Conservation (phyloP, 2,329 filamentous ascomycete species). For the Thelonectria discophora region DNA sequence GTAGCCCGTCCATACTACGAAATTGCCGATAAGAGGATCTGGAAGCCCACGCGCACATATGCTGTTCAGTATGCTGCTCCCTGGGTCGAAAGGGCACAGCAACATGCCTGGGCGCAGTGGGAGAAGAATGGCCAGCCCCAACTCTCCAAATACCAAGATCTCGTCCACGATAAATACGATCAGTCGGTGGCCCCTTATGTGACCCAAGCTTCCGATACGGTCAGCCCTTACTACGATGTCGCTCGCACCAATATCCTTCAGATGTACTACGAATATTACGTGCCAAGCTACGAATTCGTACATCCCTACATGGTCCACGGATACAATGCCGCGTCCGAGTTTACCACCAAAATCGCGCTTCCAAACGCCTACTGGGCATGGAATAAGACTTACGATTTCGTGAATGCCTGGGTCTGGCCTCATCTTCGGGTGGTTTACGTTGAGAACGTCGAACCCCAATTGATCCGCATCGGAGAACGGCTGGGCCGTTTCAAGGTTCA, state of each 20-base stretch:
- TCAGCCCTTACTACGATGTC: slow-evolving; percentile 78
- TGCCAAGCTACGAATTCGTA: slow-evolving; percentile 79
- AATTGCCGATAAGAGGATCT: slow-evolving; percentile 67
- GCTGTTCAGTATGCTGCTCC: slow-evolving; percentile 80
- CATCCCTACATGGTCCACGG: slow-evolving; percentile 77
- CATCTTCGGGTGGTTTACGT: slow-evolving; percentile 81
- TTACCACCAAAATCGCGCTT: slow-evolving; percentile 74
- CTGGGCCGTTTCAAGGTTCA: slow-evolving; percentile 75
- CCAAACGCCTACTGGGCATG: slow-evolving; percentile 77
- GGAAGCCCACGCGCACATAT: slow-evolving; percentile 73
- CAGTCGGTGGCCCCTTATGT: slow-evolving; percentile 78
- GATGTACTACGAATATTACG: slow-evolving; percentile 75
- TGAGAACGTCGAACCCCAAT: slow-evolving; percentile 94
- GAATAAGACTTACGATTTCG: slow-evolving; percentile 73
- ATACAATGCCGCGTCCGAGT: slow-evolving; percentile 72
- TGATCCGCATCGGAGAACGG: slow-evolving; percentile 89
- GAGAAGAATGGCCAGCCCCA: slow-evolving; percentile 79
- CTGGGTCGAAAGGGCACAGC: slow-evolving; percentile 71
- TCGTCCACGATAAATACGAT: slow-evolving; percentile 73
- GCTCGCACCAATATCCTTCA: slow-evolving; percentile 70
- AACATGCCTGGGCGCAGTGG: slow-evolving; percentile 78
- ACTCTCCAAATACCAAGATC: slow-evolving; percentile 69
- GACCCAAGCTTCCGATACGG: slow-evolving; percentile 62
- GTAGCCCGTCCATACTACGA: slow-evolving; percentile 79
- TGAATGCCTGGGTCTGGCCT: slow-evolving; percentile 83